Percentiles rank a stretch among this genome's conserved stretches.
These are phyloP conservation scores for Sphagnum fallax DNA, from an alignment of 228 moss, liverwort and hornwort genomes.

Conservation along the genomic window DNA sequence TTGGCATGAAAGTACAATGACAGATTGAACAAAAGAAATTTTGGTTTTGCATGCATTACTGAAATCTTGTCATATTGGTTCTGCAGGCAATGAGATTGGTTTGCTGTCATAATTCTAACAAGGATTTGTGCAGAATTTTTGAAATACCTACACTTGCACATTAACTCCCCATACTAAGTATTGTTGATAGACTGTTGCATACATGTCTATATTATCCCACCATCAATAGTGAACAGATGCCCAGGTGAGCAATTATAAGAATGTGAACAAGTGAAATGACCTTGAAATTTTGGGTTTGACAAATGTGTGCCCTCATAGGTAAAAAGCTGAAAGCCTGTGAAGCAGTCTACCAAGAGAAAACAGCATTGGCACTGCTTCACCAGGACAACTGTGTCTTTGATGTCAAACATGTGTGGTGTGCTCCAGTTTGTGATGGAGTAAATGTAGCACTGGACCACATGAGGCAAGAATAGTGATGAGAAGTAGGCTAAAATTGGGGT, in stretches of 20 bases:
- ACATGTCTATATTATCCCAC: background rate
- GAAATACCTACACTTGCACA: no score
- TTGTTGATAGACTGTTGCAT: no score
- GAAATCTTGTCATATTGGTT: no score
- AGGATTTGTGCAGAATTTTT: no score
- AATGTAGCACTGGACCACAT: slow-evolving; percentile 58
- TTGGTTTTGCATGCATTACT: no score
- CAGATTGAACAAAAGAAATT: no score
- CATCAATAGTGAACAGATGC: no score
- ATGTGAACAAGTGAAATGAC: slow-evolving; percentile 11
- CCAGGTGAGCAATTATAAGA: no score
- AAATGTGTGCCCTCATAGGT: slow-evolving; percentile 74
- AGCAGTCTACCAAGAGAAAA: slow-evolving; percentile 68
- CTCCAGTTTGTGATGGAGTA: slow-evolving; percentile 73
- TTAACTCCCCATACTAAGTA: no score
- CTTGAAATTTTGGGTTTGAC: slow-evolving; percentile 79
- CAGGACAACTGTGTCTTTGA: slow-evolving; percentile 66
- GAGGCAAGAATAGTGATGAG: slow-evolving; percentile 16
- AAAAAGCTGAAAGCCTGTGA: slow-evolving; percentile 70
- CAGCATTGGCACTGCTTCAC: slow-evolving; percentile 64
- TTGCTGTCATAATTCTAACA: no score
- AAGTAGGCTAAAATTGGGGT: slow-evolving; percentile 12
- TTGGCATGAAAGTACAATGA: no score
- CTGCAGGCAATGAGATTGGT: no score
- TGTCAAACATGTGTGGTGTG: slow-evolving; percentile 62